Conservation (phyloP, 139 green algal genomes). For the Coelastrella sp. region DNA sequence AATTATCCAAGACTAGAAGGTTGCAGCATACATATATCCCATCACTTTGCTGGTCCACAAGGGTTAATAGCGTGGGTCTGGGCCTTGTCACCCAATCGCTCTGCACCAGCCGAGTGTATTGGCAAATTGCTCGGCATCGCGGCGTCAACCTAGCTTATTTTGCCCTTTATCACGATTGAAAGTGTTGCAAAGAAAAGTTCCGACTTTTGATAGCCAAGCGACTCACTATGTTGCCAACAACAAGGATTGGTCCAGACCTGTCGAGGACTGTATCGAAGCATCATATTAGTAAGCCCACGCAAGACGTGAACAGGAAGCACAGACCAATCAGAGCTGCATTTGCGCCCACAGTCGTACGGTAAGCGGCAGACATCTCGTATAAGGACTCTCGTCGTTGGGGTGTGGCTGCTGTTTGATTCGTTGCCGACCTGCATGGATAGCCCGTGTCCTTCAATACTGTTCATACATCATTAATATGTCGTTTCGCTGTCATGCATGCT, state of each 20-base stretch:
- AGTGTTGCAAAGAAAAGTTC: not conserved
- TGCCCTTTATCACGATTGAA: too few relatives aligned
- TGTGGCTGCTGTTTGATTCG: not conserved
- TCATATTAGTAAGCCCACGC: not conserved
- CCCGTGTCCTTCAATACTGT: too few relatives aligned
- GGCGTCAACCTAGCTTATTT: too few relatives aligned
- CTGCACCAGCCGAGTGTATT: too few relatives aligned
- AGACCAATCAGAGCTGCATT: not conserved
- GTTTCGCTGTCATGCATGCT: not conserved
- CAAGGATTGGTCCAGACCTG: not conserved
- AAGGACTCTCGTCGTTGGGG: not conserved
- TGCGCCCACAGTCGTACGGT: not conserved
- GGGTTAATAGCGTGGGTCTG: too few relatives aligned
- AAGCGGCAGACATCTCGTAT: not conserved
- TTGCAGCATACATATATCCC: not conserved
- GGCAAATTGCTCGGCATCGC: too few relatives aligned
- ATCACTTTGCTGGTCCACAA: not conserved
- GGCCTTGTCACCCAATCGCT: too few relatives aligned
- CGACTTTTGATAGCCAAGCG: not conserved
- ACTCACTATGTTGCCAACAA: not conserved
- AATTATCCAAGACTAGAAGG: not conserved
- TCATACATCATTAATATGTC: not conserved
- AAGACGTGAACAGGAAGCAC: not conserved
- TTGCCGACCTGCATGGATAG: too few relatives aligned
- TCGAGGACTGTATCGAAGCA: constrained; percentile 1